phyloP scores from a whole-genome alignment of 2,329 filamentous ascomycete genomes.

The Huntiella savannae region DNA sequence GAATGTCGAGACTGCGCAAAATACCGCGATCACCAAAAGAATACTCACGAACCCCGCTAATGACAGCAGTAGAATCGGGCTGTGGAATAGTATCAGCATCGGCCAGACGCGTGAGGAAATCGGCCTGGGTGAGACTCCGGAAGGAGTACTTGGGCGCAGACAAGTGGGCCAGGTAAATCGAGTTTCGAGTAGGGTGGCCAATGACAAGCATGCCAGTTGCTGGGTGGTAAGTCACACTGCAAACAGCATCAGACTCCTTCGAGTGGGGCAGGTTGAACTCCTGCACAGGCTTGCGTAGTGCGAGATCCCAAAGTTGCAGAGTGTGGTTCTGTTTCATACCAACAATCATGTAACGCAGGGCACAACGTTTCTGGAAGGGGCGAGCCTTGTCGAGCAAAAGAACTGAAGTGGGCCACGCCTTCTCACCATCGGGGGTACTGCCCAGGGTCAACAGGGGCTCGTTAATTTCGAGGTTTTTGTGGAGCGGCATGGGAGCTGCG shows the following conservation, averaged over 20 bases:
- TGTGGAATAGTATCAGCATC: slow-evolving; percentile 58
- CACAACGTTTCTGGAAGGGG: slow-evolving; percentile 75
- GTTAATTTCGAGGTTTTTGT: slow-evolving; percentile 54
- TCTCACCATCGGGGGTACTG: slow-evolving; percentile 72
- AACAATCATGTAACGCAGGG: slow-evolving; percentile 85
- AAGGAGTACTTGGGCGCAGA: slow-evolving; percentile 87
- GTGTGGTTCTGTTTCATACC: slow-evolving; percentile 99
- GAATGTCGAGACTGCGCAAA: slow-evolving; percentile 76
- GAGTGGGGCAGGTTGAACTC: slow-evolving; percentile 92
- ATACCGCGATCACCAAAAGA: slow-evolving; percentile 74
- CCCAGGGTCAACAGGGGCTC: slow-evolving; percentile 72
- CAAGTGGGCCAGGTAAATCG: slow-evolving; percentile 88
- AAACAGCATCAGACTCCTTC: slow-evolving; percentile 94
- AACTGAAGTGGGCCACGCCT: slow-evolving; percentile 92
- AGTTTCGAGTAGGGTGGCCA: slow-evolving; percentile 91
- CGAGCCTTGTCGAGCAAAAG: slow-evolving; percentile 91
- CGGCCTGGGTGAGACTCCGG: slow-evolving; percentile 65
- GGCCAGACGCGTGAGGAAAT: slow-evolving; percentile 63
- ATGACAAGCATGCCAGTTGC: slow-evolving; percentile 84
- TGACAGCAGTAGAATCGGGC: slow-evolving; percentile 87
- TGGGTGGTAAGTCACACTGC: slow-evolving; percentile 88
- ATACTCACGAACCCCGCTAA: slow-evolving; percentile 91
- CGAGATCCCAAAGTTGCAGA: slow-evolving; percentile 94
- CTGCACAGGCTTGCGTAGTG: slow-evolving; percentile 84
- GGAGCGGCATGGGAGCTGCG: slow-evolving; percentile 32